phyloP scores from a whole-genome alignment of 306 rosid genomes.

The Geum urbanum region DNA sequence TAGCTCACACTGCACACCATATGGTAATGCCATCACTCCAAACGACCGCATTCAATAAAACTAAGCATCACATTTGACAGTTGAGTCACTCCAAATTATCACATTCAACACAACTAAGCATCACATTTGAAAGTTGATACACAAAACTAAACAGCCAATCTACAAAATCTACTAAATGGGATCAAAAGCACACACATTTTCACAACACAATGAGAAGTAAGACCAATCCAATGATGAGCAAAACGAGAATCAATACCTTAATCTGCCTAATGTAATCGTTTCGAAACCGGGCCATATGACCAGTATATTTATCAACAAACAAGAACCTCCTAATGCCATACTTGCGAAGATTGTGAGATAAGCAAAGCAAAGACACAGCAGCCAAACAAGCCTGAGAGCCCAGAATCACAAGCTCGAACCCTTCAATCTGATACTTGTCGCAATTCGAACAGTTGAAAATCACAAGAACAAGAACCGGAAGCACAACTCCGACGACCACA shows the following conservation, averaged over 20 bases:
- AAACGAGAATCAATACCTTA: conserved; percentile 27
- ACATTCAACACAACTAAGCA: not conserved
- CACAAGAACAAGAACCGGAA: conserved; percentile 46
- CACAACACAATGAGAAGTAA: not conserved
- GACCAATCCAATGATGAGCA: not conserved
- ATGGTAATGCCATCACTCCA: not conserved
- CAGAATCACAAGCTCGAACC: conserved; percentile 56
- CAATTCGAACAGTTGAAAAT: conserved; percentile 39
- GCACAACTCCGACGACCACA: conserved; percentile 35
- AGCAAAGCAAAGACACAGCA: conserved; percentile 66
- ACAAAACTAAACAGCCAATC: not conserved
- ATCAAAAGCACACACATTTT: not conserved
- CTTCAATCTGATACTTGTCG: conserved; percentile 41
- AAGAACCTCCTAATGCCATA: conserved; percentile 67
- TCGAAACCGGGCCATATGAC: conserved; percentile 43
- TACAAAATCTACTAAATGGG: not conserved
- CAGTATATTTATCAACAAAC: conserved; percentile 55
- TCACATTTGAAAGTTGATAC: not conserved
- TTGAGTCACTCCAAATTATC: no score
- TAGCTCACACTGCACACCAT: not conserved
- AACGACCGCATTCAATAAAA: not conserved
- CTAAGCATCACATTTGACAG: not conserved
- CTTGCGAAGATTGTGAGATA: conserved; percentile 54
- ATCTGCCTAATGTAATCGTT: conserved; percentile 54
- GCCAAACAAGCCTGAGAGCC: conserved; percentile 69